Evolutionary conservation across 2,329 filamentous ascomycete species (phyloP), one percentile per base, ranked within the genome.

Genomic region (Aphanocladium album): DNA sequence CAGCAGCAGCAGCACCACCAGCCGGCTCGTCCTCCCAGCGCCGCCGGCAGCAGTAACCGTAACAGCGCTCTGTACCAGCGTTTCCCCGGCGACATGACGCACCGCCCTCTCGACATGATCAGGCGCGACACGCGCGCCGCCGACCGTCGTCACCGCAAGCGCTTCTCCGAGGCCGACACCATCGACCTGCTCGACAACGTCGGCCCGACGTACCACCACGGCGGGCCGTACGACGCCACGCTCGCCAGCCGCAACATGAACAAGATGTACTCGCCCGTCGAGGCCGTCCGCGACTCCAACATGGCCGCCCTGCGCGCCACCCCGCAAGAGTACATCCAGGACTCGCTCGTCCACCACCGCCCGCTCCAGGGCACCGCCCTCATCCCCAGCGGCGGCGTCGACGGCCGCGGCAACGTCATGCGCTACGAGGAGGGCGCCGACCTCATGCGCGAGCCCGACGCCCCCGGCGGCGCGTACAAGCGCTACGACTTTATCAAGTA

Each of bases 211-310:
- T 96, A 96, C 73, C 93, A 97, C 73, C 93, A 98, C 68, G 90
- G 89, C 64, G 93, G 93, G 0, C 93, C 93, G 0, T 98, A 90
- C 67, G 93, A 98, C 71, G 91, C 93, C 11, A 89, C 90, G 2
- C 80, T 91, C 57, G 79, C 88, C 1, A 84, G 89, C 14, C 83
- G 90, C 52, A 97, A 97, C 75, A 79, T 76, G 4, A 80, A 85
- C 67, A 80, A 78, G 67, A 74, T 74, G 64, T 79, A 78, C 62
- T 87, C 90, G 3, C 93, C 93, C 0, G 76, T 97, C 8, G 91
- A 89, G 30, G 93, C 93, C 2, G 83, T 96, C 5, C 79, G 80
- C 60, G 80, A 84, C 3, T 87, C 86, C 46, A 96, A 95, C 73
- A 79, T 81, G 58, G 89, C 91, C 71, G 90, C 92, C 0, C 73